A percentile compares a stretch with the other conserved stretches of the same genome.
Evolutionary conservation across 2,329 filamentous ascomycete species (phyloP).

Genomic region (Sporothrix schenckii): DNA sequence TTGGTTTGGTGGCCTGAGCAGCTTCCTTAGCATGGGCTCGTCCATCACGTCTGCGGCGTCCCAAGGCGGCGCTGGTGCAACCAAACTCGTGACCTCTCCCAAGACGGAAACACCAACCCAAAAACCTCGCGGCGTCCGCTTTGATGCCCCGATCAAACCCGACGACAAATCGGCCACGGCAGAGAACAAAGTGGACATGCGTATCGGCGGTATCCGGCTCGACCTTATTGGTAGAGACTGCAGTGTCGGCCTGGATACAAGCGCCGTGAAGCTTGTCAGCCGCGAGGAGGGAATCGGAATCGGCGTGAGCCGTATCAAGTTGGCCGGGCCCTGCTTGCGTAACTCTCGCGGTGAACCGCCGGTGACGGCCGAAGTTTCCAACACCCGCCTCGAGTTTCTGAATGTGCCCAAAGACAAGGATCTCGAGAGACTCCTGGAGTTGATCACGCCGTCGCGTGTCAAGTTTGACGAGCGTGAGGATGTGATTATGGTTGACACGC

Average conservation of each 20-base stretch:
- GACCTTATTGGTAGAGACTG: slow-evolving; percentile 78
- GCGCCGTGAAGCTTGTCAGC: slow-evolving; percentile 77
- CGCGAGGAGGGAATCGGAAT: slow-evolving; percentile 72
- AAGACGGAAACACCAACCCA: slow-evolving; percentile 43
- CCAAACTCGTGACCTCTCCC: slow-evolving; percentile 30
- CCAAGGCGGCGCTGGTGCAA: slow-evolving; percentile 39
- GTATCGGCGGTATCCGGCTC: slow-evolving; percentile 75
- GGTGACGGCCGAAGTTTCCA: slow-evolving; percentile 63
- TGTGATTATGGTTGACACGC: slow-evolving; percentile 91
- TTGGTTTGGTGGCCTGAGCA: slow-evolving; percentile 89
- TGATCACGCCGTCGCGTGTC: slow-evolving; percentile 89
- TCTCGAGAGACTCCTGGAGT: slow-evolving; percentile 75
- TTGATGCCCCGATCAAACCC: slow-evolving; percentile 53
- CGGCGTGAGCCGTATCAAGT: slow-evolving; percentile 72
- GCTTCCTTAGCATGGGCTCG: slow-evolving; percentile 82
- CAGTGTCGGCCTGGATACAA: slow-evolving; percentile 73
- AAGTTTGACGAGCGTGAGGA: slow-evolving; percentile 84
- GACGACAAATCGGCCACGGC: slow-evolving; percentile 52
- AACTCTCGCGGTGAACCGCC: slow-evolving; percentile 59
- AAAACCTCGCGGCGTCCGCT: slow-evolving; percentile 61
- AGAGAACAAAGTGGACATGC: slow-evolving; percentile 71
- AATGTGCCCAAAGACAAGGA: slow-evolving; percentile 75
- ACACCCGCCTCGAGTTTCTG: slow-evolving; percentile 73
- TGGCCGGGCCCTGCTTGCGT: slow-evolving; percentile 70
- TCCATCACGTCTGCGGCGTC: slow-evolving; percentile 78